A percentile compares a stretch with the other conserved stretches of the same genome.
These are phyloP conservation scores for Cyamopsis tetragonoloba DNA, from an alignment of 306 rosid species.

Conservation along the genomic window DNA sequence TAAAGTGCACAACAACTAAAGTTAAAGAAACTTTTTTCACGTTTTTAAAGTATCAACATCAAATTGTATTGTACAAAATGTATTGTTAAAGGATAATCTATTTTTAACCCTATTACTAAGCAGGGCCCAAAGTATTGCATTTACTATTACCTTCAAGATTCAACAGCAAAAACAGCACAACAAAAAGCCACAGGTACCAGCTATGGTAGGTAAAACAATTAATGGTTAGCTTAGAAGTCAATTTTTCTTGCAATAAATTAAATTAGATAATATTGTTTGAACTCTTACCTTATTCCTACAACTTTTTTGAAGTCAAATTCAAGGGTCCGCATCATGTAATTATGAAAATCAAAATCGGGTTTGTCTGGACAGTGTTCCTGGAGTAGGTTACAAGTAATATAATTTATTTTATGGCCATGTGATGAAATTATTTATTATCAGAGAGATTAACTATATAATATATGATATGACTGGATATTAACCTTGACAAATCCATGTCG, in stretches of 20 bases:
- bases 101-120: no score
- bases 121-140: constrained; percentile 44
- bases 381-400: constrained; percentile 3
- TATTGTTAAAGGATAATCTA: no score
- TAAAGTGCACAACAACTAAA: no score
- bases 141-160: constrained; percentile 63
- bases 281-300: constrained; percentile 74
- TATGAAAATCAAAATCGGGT: constrained; percentile 46
- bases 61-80: no score
- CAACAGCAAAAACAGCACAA: constrained; percentile 77
- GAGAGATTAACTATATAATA: background rate
- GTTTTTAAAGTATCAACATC: no score
- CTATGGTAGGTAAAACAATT: constrained; percentile 29
- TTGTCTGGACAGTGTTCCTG: constrained; percentile 41
- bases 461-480: background rate
- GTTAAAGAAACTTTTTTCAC: no score
- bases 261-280: background rate
- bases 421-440: background rate
- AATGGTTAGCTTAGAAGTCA: background rate
- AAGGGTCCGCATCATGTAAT: constrained; percentile 54
- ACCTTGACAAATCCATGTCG: constrained; percentile 86
- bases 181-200: constrained; percentile 94
- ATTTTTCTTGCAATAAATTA: background rate
- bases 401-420: background rate
- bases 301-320: constrained; percentile 71